Evolutionary conservation across 176 grass and related monocot genomes (phyloP), one percentile per base, ranked within the genome.

Genomic region (Eleusine indica): DNA sequence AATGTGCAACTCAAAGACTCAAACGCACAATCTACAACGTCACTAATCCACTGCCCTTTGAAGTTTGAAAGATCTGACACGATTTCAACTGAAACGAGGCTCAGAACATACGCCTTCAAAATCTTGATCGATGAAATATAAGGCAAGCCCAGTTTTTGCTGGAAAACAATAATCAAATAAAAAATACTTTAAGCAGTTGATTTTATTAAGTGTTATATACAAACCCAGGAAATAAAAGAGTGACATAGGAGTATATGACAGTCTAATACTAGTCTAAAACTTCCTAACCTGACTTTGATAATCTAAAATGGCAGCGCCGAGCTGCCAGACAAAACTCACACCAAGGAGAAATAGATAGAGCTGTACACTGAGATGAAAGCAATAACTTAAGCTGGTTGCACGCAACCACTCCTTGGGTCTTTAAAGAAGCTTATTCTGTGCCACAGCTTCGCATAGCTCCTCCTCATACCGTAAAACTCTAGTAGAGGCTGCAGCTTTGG

Each of bases 401-500:
- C 0, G 25, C 61, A 30, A 17, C 38, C 51, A 42, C 32, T 67
- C 21, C 1, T 56, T 64, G 42, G 62, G 75, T 66, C 75, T 86
- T 98, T 86, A 98, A 69, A 89, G 87, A 84, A 98, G 88, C 69
- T 98, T 98, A 98, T 98, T 98, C 74, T 94, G 95, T 53, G 92
- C 89, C 17, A 98, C 95, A 0, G 95, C 95, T 82, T 98, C 84
- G 38, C 95, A 98, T 51, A 94, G 87, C 87, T 95, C 95, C 68
- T 97, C 95, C 81, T 98, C 92, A 0, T 89, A 91, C 15, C 84
- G 79, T 64, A 94, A 87, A 81, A 94, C 90, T 89, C 92, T 83
- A 58, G 86, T 83, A 0, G 92, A 89, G 68, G 88, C 79, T 49
- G 87, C 82, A 68, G 87, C 43, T 77, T 98, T 93, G 30, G 88